phyloP scores from a whole-genome alignment of 192 early-diverging fungal species.

The Coemansia sp. region DNA sequence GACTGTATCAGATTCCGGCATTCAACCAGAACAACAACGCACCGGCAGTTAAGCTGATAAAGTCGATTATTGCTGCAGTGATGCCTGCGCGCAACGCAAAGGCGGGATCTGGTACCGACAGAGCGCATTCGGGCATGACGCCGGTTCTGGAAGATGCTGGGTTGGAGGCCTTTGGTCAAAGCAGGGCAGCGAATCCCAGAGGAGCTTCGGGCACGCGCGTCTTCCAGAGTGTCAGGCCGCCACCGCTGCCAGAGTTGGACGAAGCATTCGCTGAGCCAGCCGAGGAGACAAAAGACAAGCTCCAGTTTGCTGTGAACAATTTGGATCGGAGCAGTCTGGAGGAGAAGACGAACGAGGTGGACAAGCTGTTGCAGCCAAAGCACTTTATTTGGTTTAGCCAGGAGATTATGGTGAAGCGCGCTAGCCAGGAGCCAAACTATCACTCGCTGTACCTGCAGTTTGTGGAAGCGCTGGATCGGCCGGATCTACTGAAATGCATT shows the following conservation, averaged over 20 bases:
- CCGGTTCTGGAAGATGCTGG: slow-evolving; percentile 15
- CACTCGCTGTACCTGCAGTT: slow-evolving; percentile 88
- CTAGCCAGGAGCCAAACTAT: slow-evolving; percentile 96
- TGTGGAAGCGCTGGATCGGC: slow-evolving; percentile 71
- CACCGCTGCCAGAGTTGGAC: slow-evolving; percentile 29
- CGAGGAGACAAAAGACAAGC: slow-evolving; percentile 80
- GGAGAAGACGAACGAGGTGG: slow-evolving; percentile 74
- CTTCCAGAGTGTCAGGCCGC: slow-evolving; percentile 38
- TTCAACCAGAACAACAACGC: slow-evolving; percentile 63
- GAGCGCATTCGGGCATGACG: slow-evolving; percentile 2
- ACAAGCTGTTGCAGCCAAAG: slow-evolving; percentile 63
- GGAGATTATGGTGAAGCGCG: slow-evolving; percentile 92
- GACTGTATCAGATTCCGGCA: slow-evolving; percentile 79
- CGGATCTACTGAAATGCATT: slow-evolving; percentile 70
- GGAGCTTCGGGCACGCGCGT: not conserved
- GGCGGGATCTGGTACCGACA: slow-evolving; percentile 21
- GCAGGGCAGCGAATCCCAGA: not conserved
- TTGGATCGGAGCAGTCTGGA: slow-evolving; percentile 82
- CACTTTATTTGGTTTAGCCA: slow-evolving; percentile 90
- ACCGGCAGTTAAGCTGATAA: slow-evolving; percentile 40
- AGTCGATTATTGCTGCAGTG: slow-evolving; percentile 29
- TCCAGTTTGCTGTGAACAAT: slow-evolving; percentile 97
- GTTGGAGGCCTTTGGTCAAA: slow-evolving; percentile 3
- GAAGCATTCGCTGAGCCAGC: slow-evolving; percentile 34
- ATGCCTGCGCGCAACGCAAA: slow-evolving; percentile 27